phyloP scores from a whole-genome alignment of 2,329 filamentous ascomycete genomes.

The Pseudogymnoascus sp. region DNA sequence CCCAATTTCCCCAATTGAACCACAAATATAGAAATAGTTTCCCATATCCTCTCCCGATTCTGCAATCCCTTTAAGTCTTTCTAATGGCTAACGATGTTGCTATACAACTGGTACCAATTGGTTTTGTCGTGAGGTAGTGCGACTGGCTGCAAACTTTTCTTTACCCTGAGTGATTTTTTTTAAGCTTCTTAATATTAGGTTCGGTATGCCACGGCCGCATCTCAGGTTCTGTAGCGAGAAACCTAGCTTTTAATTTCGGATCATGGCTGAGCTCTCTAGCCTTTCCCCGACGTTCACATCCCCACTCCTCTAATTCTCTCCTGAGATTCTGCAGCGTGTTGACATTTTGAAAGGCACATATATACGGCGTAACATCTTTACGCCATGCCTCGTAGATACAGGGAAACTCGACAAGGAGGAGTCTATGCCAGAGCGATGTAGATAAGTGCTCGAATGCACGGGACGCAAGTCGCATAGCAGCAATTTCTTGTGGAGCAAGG shows the following conservation, averaged over 20 bases:
- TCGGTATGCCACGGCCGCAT: neutral
- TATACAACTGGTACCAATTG: conserved; percentile 20
- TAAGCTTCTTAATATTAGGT: neutral
- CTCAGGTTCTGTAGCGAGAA: neutral
- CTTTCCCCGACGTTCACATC: neutral
- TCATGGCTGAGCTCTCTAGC: neutral
- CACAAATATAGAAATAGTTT: conserved; percentile 17
- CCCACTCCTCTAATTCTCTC: neutral
- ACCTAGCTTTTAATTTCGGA: neutral
- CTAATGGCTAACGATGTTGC: conserved; percentile 18
- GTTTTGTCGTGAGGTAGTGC: conserved; percentile 13
- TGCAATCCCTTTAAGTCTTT: conserved; percentile 19
- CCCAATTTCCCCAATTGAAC: neutral
- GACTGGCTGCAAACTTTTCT: neutral
- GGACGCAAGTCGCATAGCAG: conserved; percentile 18
- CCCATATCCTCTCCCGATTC: conserved; percentile 23
- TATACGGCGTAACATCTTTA: conserved; percentile 2
- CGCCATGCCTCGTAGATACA: conserved; percentile 21
- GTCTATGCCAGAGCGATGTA: conserved; percentile 16
- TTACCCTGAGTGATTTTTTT: neutral
- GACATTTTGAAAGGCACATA: neutral
- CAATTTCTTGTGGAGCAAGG: conserved; percentile 19
- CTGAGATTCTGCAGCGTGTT: neutral
- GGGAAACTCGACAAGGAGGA: conserved; percentile 21
- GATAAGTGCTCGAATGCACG: conserved; percentile 19